Base-by-base conservation (phyloP, 2,329 filamentous ascomycete genomes). In the Lachnellula willkommii region DNA sequence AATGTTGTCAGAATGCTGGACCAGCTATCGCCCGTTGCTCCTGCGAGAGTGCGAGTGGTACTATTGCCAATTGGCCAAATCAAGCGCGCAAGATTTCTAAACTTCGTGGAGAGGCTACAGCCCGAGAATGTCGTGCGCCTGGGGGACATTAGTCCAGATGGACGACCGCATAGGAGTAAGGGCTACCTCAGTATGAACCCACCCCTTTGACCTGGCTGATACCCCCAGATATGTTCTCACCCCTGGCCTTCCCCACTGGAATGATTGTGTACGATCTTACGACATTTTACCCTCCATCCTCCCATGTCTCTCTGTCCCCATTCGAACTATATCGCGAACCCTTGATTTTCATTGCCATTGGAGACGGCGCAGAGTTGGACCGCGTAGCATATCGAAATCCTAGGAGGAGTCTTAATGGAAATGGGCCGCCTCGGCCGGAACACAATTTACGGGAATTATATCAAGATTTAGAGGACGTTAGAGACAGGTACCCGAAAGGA, bases 321-420 rank as follows among this genome's bases (percentile, higher is more conserved):
- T 96, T 96, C 75, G 94, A 99, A 70, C 77, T 93, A 45, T 95
- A 90, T 71, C 83, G 92, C 65, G 90, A 95, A 70, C 88, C 90
- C 8, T 78, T 96, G 53, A 83, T 88, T 51, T 79, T 97, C 26
- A 81, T 99, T 60, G 93, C 90, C 3, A 78, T 97, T 56, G 89
- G 90, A 15, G 93, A 97, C 72, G 90, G 89, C 48, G 73, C 76
- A 42, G 90, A 95, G 71, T 77, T 89, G 26, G 73, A 77, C 57
- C 77, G 77, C 58, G 70, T 74, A 4, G 72, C 74, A 45, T 81
- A 83, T 60, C 79, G 75, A 71, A 79, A 74, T 70, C 81, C 79
- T 65, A 74, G 80, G 43, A 74, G 77, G 51, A 84, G 81, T 12
- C 70, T 74, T 9, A 79, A 77, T 52, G 79, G 77, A 45, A 72